A percentile compares a stretch with the other conserved stretches of the same genome.
Evolutionary conservation across 768 basidiomycete species (phyloP).

Genomic region (Punctularia strigosozonata): DNA sequence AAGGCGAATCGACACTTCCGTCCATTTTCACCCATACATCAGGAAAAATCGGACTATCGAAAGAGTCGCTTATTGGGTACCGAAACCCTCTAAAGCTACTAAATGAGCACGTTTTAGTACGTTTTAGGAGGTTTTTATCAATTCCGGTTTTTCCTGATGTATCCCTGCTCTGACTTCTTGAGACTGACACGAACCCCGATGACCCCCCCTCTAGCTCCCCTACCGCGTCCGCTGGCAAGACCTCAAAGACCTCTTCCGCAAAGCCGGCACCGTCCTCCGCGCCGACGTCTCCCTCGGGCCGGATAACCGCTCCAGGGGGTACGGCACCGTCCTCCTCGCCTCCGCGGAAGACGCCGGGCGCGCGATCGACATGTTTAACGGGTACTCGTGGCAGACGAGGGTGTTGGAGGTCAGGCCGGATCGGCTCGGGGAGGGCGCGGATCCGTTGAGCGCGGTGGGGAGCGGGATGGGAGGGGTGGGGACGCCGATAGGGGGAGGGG

Average conservation of each 20-base stretch:
- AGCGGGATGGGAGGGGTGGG: too few species aligned
- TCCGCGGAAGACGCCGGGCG: constrained; percentile 90
- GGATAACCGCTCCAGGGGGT: constrained; percentile 86
- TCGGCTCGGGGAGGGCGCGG: too few species aligned
- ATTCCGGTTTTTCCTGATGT: too few species aligned
- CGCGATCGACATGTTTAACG: constrained; percentile 94
- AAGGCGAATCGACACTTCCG: not conserved
- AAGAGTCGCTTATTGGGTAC: too few species aligned
- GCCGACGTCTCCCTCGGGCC: constrained; percentile 49
- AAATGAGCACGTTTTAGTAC: too few species aligned
- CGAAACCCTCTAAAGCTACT: too few species aligned
- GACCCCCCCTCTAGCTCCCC: too few species aligned
- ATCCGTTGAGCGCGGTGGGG: too few species aligned
- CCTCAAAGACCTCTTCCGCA: constrained; percentile 93
- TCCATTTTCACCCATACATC: not conserved
- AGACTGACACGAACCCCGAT: too few species aligned
- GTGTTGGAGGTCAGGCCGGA: constrained; percentile 88
- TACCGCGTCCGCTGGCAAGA: constrained; percentile 99
- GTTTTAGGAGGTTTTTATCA: too few species aligned
- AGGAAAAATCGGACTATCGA: too few species aligned
- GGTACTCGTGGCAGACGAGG: constrained; percentile 93
- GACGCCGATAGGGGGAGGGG: constrained; percentile 14
- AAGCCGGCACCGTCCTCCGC: constrained; percentile 63
- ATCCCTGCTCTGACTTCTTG: too few species aligned
- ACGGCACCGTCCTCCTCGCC: constrained; percentile 90